A percentile compares a stretch with the other conserved stretches of the same genome.
Conservation (phyloP, 1,284 basidiomycete species). For the Leucocoprinus gongylophorus region DNA sequence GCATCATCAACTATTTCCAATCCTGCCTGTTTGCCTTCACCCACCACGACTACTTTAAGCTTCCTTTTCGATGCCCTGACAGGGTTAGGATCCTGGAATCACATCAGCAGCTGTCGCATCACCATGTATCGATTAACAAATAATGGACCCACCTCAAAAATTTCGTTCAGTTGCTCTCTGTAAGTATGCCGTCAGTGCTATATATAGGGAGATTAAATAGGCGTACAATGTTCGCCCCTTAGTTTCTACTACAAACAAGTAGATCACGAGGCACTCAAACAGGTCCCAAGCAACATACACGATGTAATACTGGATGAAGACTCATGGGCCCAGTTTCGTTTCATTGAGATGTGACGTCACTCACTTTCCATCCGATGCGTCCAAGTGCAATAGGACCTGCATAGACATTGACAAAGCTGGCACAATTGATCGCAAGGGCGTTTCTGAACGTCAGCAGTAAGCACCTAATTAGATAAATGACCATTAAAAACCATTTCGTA, state of each 20-base stretch:
- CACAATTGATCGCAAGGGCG: constrained; percentile 39
- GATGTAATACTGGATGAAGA: constrained; percentile 27
- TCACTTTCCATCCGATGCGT: constrained; percentile 39
- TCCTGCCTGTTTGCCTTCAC: constrained; percentile 24
- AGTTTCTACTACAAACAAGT: constrained; percentile 35
- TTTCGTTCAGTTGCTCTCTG: constrained; percentile 37
- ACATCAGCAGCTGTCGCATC: background rate
- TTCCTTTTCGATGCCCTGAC: constrained; percentile 33
- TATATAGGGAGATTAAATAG: background rate
- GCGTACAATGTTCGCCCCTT: constrained; percentile 36
- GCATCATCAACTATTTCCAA: constrained; percentile 18
- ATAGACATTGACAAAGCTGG: constrained; percentile 46
- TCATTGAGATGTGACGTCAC: constrained; percentile 1
- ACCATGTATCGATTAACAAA: background rate
- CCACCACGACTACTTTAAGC: constrained; percentile 31
- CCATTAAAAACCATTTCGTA: constrained; percentile 17
- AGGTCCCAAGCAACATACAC: constrained; percentile 35
- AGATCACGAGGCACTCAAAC: constrained; percentile 32
- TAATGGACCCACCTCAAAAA: constrained; percentile 22
- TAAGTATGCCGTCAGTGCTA: background rate
- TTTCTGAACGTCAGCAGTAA: constrained; percentile 22
- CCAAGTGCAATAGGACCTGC: constrained; percentile 43
- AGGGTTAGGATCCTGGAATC: constrained; percentile 30
- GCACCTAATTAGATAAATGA: background rate
- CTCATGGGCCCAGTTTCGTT: background rate